Base-by-base conservation (phyloP, 352 stramenopile genomes). In the Pythium vanterpoolii region DNA sequence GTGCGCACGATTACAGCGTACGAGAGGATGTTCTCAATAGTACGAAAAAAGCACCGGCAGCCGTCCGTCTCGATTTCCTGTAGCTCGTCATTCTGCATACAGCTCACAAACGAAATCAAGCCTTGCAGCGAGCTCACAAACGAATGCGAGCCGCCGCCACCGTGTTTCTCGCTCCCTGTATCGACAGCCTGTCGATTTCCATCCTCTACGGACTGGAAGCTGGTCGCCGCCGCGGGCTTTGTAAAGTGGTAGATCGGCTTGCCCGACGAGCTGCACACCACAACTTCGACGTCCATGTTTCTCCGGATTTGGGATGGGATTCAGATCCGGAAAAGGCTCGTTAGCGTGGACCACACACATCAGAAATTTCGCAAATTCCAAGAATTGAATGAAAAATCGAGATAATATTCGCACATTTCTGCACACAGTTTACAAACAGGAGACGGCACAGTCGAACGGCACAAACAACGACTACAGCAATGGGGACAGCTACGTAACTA, bases 41-140 rank as follows among this genome's bases (percentile, higher is more conserved):
- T 78, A 24, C 58, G 71, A 64, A 90, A 90, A 18, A 84, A 60
- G 27, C 71, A 73, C 13, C 68, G 68, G 42, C 68, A 82, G 38
- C 51, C 68, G 8, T 55, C 49, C 1, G 72, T 63, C 45, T 84
- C 55, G 16, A 90, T 51, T 55, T 81, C 70, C 47, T 74, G 70
- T 44, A 90, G 74, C 51, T 84, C 68, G 31, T 85, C 76, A 27
- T 80, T 64, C 43, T 87, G 77, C 50, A 72, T 80, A 61, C 75
- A 86, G 10, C 47, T 34, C 11, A 88, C 73, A 51, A 86, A 90
- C 24, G 76, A 81, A 40, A 90, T 42, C 19, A 90, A 66, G 5
- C 77, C 80, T 54, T 90, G 77, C 14, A 90, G 64, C 21, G 80
- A 90, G 56, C 75, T 83, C 18, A 76, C 64, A 33, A 90, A 87